Evolutionary conservation across 2,329 filamentous ascomycete genomes (phyloP).

Genomic region (Neocatenulostroma microsporum): DNA sequence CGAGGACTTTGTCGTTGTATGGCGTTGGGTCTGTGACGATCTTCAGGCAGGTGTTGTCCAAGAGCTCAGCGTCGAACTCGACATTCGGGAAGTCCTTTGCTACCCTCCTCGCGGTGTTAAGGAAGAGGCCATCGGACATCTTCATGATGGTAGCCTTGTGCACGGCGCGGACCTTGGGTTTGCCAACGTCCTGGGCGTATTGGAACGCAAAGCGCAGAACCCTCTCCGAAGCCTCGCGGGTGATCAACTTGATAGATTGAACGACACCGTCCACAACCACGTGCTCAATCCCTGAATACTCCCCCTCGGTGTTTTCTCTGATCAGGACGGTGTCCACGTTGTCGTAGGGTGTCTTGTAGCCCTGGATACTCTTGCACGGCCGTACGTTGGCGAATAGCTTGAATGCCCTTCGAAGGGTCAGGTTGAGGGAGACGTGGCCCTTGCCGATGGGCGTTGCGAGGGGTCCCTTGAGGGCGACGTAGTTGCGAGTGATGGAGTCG

Average conservation of each 20-base stretch:
- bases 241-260: conserved; percentile 99
- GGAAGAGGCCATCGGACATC: conserved; percentile 98
- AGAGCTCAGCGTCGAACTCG: conserved; percentile 94
- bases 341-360: conserved; percentile 98
- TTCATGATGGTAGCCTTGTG: conserved; percentile 99
- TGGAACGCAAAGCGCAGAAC: conserved; percentile 98
- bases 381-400: conserved; percentile 99
- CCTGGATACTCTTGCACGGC: conserved; percentile 91
- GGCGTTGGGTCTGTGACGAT: conserved; percentile 93
- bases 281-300: conserved; percentile 99
- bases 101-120: conserved; percentile 75
- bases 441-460: conserved; percentile 97
- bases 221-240: conserved; percentile 84
- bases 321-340: conserved; percentile 94
- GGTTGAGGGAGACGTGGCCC: conserved; percentile 97
- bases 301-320: conserved; percentile 98
- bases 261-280: conserved; percentile 96
- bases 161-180: conserved; percentile 93
- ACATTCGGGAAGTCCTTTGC: conserved; percentile 93
- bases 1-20: conserved; percentile 98
- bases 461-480: conserved; percentile 95
- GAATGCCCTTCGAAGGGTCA: conserved; percentile 96
- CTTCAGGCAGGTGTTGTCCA: conserved; percentile 99
- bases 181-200: conserved; percentile 86
- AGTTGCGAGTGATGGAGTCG: conserved; percentile 87